Conservation (phyloP, 2,329 filamentous ascomycete genomes). For the Phialophora expanda region DNA sequence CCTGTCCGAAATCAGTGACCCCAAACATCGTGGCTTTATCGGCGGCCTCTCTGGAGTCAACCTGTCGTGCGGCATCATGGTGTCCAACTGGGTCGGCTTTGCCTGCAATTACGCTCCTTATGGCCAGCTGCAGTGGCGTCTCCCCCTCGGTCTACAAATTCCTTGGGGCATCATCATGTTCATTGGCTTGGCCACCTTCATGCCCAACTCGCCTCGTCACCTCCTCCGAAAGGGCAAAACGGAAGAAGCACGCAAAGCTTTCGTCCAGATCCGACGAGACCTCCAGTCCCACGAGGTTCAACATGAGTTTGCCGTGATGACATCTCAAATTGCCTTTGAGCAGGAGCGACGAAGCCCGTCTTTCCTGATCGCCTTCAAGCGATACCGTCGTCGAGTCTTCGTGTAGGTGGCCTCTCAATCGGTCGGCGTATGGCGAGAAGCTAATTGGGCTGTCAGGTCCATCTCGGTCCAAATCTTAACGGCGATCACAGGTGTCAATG, state of each 20-base stretch:
- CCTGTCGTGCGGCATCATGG: conserved; percentile 76
- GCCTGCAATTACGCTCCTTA: conserved; percentile 65
- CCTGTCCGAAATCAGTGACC: conserved; percentile 47
- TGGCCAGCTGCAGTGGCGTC: conserved; percentile 75
- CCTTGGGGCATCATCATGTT: conserved; percentile 75
- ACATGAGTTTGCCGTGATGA: conserved; percentile 79
- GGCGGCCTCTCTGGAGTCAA: conserved; percentile 85
- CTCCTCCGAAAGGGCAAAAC: conserved; percentile 77
- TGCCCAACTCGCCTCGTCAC: conserved; percentile 85
- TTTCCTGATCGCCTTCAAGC: conserved; percentile 62
- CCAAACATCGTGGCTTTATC: conserved; percentile 73
- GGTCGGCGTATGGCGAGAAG: not conserved
- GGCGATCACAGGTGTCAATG: conserved; percentile 85
- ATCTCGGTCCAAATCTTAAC: conserved; percentile 80
- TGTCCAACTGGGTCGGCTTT: conserved; percentile 77
- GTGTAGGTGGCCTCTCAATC: conserved; percentile 43
- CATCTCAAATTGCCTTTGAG: conserved; percentile 89
- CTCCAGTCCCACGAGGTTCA: conserved; percentile 76
- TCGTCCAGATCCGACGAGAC: conserved; percentile 75
- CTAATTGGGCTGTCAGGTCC: conserved; percentile 47
- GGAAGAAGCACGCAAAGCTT: conserved; percentile 65
- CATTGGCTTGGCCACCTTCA: conserved; percentile 70
- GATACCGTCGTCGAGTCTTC: conserved; percentile 68
- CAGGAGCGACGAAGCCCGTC: conserved; percentile 61
- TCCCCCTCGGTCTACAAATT: conserved; percentile 80